Evolutionary conservation across 345 rosid species (phyloP).

Genomic region (Diplotaxis tenuifolia): DNA sequence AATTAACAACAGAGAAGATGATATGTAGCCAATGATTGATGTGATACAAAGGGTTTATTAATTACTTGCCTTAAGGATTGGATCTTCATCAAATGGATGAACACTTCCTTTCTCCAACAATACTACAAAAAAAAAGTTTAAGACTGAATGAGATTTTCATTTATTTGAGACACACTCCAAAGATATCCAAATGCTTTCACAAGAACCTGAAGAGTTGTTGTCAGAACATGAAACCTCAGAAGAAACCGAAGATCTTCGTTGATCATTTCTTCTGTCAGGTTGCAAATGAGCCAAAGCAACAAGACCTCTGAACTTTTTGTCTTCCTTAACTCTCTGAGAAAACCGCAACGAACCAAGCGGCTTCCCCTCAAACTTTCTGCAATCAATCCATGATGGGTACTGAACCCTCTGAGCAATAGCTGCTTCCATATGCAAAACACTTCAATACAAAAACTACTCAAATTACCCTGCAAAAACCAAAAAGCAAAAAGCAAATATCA

Average conservation of each 20-base stretch:
- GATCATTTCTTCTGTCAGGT: constrained; percentile 32
- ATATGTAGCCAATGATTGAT: background rate
- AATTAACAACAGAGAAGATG: too few species aligned
- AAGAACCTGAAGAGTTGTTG: constrained; percentile 58
- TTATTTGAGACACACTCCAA: background rate
- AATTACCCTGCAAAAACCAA: too few species aligned
- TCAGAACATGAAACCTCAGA: constrained; percentile 39
- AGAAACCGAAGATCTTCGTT: background rate
- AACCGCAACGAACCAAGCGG: constrained; percentile 34
- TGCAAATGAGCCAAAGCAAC: constrained; percentile 44
- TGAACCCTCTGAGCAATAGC: constrained; percentile 47
- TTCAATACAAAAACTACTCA: constrained; percentile 6
- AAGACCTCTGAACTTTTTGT: constrained; percentile 39
- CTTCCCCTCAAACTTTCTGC: constrained; percentile 34
- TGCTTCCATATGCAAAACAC: constrained; percentile 52
- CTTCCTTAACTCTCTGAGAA: constrained; percentile 36
- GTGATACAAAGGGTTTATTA: background rate
- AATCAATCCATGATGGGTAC: constrained; percentile 44
- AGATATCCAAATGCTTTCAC: background rate
- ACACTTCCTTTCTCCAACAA: constrained; percentile 51
- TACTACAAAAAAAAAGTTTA: constrained; percentile 45
- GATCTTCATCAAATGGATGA: constrained; percentile 46
- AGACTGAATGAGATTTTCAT: background rate
- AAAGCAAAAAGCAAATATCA: background rate
- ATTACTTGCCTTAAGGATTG: constrained; percentile 59